A percentile compares a stretch with the other conserved stretches of the same genome.
These are phyloP conservation scores for Penicillium ucsense DNA, from an alignment of 495 filamentous ascomycete species.

Conservation along the genomic window DNA sequence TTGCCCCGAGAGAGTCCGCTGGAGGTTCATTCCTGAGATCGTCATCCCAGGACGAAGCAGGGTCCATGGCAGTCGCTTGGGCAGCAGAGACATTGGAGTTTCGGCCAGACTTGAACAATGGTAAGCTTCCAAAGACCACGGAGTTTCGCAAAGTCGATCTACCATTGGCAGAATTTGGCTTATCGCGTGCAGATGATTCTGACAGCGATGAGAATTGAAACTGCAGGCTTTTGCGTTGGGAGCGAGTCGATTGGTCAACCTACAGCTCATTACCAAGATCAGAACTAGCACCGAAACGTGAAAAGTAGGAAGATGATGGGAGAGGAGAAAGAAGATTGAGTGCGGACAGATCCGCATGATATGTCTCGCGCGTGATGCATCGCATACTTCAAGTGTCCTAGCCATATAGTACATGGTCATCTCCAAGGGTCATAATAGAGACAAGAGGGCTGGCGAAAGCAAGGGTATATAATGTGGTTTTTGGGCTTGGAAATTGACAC, in stretches of 20 bases:
- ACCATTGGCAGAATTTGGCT: constrained; percentile 5
- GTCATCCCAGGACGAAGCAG: constrained; percentile 2
- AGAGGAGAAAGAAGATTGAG: constrained; percentile 4
- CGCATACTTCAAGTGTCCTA: constrained; percentile 23
- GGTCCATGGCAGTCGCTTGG: not conserved
- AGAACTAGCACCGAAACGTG: constrained; percentile 13
- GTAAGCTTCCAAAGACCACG: constrained; percentile 15
- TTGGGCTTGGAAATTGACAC: constrained; percentile 6
- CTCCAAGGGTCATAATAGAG: constrained; percentile 11
- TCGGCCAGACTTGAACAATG: constrained; percentile 15
- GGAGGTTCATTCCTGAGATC: constrained; percentile 2
- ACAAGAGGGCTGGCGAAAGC: constrained; percentile 20
- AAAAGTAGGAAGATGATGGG: constrained; percentile 8
- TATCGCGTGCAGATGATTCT: constrained; percentile 2
- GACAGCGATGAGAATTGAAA: constrained; percentile 12
- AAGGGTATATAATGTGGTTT: constrained; percentile 1
- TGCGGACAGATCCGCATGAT: not conserved
- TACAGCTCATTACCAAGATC: constrained; percentile 32
- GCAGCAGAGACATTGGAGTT: not conserved
- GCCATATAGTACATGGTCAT: constrained; percentile 31
- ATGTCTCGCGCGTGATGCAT: constrained; percentile 33
- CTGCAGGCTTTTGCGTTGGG: constrained; percentile 10
- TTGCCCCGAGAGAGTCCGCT: no score
- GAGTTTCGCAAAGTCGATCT: constrained; percentile 15
- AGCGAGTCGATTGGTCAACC: constrained; percentile 25